These are phyloP conservation scores for Pharus latifolius DNA, from an alignment of 176 grass and related monocot genomes.

Conservation along the genomic window DNA sequence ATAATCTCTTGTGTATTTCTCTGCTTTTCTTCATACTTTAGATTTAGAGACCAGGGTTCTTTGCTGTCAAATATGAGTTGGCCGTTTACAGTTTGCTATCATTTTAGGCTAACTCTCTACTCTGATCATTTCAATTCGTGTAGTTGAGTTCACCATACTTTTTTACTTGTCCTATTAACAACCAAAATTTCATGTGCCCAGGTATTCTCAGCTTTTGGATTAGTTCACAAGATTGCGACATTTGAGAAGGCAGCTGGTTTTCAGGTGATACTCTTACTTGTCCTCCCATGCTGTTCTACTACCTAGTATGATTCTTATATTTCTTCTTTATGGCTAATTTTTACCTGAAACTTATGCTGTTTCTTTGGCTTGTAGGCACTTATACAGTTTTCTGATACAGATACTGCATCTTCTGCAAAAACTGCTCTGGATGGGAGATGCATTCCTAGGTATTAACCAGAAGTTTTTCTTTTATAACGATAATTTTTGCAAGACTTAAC, in stretches of 20 bases:
- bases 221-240: slow-evolving; percentile 98
- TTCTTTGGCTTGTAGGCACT: slow-evolving; percentile 48
- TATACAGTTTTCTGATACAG: slow-evolving; percentile 85
- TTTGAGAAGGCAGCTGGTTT: slow-evolving; percentile 94
- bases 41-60: neutral
- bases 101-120: slow-evolving; percentile 4
- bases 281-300: neutral
- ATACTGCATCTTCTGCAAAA: slow-evolving; percentile 73
- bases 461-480: slow-evolving; percentile 2
- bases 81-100: neutral
- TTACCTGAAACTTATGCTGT: slow-evolving; percentile 13
- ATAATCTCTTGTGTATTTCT: neutral
- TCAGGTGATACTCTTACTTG: slow-evolving; percentile 51
- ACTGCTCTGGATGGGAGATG: slow-evolving; percentile 86
- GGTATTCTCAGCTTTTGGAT: slow-evolving; percentile 98
- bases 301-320: neutral
- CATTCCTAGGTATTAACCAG: slow-evolving; percentile 70
- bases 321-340: neutral
- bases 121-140: slow-evolving; percentile 10
- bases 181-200: slow-evolving; percentile 16
- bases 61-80: slow-evolving; percentile 7
- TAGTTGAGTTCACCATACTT: slow-evolving; percentile 11
- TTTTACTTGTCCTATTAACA: slow-evolving; percentile 11
- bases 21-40: slow-evolving; percentile 7
- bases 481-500: neutral